These are phyloP conservation scores for Rhodotorula kratochvilovae DNA, from an alignment of 768 basidiomycete genomes.

Conservation along the genomic window DNA sequence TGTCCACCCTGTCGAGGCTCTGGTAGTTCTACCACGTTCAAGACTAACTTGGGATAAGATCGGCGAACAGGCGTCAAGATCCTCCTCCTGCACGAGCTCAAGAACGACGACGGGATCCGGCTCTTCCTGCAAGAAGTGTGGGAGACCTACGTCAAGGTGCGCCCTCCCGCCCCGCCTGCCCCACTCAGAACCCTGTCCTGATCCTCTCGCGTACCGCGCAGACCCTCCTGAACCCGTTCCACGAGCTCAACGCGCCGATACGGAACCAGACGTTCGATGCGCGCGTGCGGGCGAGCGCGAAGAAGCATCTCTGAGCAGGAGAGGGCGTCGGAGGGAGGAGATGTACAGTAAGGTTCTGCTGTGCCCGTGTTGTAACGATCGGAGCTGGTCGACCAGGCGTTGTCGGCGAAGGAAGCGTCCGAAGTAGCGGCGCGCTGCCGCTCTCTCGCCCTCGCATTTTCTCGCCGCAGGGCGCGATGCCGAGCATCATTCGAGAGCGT, in stretches of 20 bases:
- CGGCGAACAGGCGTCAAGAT: conserved; percentile 79
- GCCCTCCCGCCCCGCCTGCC: conserved; percentile 22
- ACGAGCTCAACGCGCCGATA: conserved; percentile 79
- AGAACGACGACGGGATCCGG: conserved; percentile 95
- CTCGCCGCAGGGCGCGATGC: too few relatives aligned
- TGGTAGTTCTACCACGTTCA: too few relatives aligned
- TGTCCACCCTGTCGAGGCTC: not conserved
- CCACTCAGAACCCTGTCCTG: not conserved
- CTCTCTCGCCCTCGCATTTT: too few relatives aligned
- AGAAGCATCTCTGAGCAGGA: conserved; percentile 60
- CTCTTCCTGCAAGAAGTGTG: conserved; percentile 90
- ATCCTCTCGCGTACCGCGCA: conserved; percentile 45
- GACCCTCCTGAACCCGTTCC: conserved; percentile 93
- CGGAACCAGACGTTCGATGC: conserved; percentile 75
- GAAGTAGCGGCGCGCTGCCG: too few relatives aligned
- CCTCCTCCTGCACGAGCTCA: conserved; percentile 83
- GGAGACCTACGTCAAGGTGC: conserved; percentile 94
- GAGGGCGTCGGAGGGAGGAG: not conserved
- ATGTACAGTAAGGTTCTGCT: not conserved
- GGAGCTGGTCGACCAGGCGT: not conserved
- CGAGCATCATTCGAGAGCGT: too few relatives aligned
- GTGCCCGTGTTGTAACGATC: not conserved
- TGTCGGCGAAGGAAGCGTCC: too few relatives aligned
- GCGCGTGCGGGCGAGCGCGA: conserved; percentile 77
- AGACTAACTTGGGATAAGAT: not conserved